Conservation (phyloP, 495 filamentous ascomycete species). For the Penicillium malachiteum region DNA sequence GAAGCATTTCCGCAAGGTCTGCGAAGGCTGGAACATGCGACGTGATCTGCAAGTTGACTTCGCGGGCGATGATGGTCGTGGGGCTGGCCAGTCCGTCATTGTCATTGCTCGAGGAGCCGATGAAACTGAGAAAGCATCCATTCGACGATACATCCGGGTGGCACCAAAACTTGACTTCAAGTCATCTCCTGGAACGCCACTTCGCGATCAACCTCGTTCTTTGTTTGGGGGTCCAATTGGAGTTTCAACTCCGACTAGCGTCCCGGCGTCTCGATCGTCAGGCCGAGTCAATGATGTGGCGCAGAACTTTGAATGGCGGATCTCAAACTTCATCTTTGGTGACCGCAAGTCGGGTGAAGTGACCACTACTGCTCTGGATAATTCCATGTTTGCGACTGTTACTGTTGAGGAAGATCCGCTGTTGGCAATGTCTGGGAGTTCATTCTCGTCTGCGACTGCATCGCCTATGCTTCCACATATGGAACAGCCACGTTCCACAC, state of each 20-base stretch:
- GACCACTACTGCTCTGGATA: conserved; percentile 72
- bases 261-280: conserved; percentile 34
- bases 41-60: conserved; percentile 87
- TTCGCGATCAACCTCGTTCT: conserved; percentile 17
- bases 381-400: conserved; percentile 67
- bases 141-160: conserved; percentile 51
- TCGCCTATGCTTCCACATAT: conserved; percentile 55
- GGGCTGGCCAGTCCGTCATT: conserved; percentile 71
- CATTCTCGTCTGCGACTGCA: conserved; percentile 56
- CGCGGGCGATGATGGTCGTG: conserved; percentile 69
- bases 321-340: conserved; percentile 56
- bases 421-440: conserved; percentile 53
- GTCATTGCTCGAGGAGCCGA: conserved; percentile 70
- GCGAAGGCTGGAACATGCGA: conserved; percentile 90
- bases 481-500: conserved; percentile 36
- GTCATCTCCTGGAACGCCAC: conserved; percentile 11
- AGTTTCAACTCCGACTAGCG: conserved; percentile 7
- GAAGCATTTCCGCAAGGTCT: conserved; percentile 73
- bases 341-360: conserved; percentile 56
- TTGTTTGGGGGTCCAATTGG: conserved; percentile 37
- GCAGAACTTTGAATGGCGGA: conserved; percentile 54
- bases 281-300: conserved; percentile 16
- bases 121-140: conserved; percentile 47
- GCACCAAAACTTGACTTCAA: conserved; percentile 7
- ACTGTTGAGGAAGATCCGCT: conserved; percentile 76